Evolutionary conservation across 2,329 filamentous ascomycete species (phyloP), one percentile per base, ranked within the genome.

Genomic region (Ophiocordyceps camponoti-saundersi): DNA sequence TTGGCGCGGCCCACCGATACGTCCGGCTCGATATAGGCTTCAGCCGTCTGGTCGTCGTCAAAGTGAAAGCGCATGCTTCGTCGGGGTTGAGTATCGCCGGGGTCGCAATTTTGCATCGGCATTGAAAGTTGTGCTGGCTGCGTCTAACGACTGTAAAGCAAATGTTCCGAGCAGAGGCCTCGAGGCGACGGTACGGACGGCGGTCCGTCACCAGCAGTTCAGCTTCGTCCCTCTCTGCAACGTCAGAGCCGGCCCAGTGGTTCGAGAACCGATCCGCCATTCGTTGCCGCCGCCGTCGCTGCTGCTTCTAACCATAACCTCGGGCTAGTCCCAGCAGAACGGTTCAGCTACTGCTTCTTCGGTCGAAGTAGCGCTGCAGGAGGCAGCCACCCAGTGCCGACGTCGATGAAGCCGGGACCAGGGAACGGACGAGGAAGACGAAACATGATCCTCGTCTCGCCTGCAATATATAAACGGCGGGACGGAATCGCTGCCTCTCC

Each of bases 21-120:
- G 50, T 62, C 60, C 21, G 60, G 56, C 42, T 62, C 60, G 20
- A 62, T 60, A 29, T 56, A 60, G 45, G 56, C 59, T 13, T 55
- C 16, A 15, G 41, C 41, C 36, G 36, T 40, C 36, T 18, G n/a
- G 36, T 18, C 18, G 56, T 53, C 44, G 53, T 53, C 41, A 52
- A 23, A 42, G 41, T 23, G 12, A 21, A 42, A 40, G 36, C 36
- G 36, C 26, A 29, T 29, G 26, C 26, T 29, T 29, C 4, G 26
- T 29, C 8, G 26, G 8, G 8, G 26, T 20, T 21, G 36, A 11
- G 10, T 21, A 16, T 16, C 34, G 29, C 29, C 29, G 12, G 29
- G 29, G 13, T 40, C n/a, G n/a, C 36, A n/a, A n/a, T 40, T 20
- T 20, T 40, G 36, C n/a, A 18, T 40, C 16, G 6, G 23, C 8